Percentiles rank a stretch among this genome's conserved stretches.
phyloP scores from a whole-genome alignment of 179 eudicot genomes.

The Vitellaria paradoxa region DNA sequence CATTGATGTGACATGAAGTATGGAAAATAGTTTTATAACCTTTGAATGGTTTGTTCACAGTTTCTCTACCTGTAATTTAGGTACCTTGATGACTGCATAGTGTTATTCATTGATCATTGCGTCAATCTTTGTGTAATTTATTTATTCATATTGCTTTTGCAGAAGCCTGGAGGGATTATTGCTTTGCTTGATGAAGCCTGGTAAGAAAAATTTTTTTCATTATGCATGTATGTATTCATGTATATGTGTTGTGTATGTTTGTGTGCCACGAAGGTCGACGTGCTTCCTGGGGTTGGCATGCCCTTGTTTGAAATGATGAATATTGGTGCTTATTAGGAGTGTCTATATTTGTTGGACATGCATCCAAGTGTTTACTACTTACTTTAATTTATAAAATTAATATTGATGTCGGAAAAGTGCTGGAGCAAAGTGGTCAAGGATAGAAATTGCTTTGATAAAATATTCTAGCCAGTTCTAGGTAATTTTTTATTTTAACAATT shows the following conservation, averaged over 20 bases:
- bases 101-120: not conserved
- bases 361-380: not conserved
- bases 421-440: too few relatives aligned
- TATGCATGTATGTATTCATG: not conserved
- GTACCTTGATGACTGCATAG: not conserved
- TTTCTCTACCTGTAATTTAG: not conserved
- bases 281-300: not conserved
- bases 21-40: not conserved
- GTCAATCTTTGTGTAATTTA: conserved; percentile 6
- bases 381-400: not conserved
- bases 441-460: too few relatives aligned
- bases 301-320: not conserved
- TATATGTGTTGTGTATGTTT: not conserved
- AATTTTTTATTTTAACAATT: too few relatives aligned
- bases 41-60: not conserved
- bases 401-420: not conserved
- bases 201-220: conserved; percentile 35
- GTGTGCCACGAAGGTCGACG: not conserved
- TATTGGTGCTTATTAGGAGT: not conserved
- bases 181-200: conserved; percentile 96
- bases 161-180: conserved; percentile 95
- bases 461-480: too few relatives aligned
- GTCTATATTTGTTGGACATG: not conserved
- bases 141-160: conserved; percentile 28
- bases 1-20: not conserved